Conservation (phyloP, 257 asterid genomes). For the Echium plantagineum region DNA sequence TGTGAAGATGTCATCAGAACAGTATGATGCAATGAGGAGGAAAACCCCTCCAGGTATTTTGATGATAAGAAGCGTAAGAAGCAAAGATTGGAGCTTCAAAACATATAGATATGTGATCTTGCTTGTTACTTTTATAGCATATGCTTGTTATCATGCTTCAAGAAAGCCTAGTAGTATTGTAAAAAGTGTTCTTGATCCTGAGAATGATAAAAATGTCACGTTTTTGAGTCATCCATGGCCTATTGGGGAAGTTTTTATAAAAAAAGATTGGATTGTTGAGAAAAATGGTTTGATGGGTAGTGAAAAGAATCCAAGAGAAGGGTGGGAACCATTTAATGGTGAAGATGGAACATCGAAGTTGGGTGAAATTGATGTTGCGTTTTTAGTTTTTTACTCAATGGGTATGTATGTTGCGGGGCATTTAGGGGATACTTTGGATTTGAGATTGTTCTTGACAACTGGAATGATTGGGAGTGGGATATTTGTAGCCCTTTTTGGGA, state of each 20-base stretch:
- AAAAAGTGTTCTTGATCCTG: conserved; percentile 76
- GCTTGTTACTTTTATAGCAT: conserved; percentile 65
- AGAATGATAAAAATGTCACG: conserved; percentile 6
- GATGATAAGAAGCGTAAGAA: conserved; percentile 45
- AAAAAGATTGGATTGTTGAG: conserved; percentile 11
- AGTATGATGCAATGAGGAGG: conserved; percentile 9
- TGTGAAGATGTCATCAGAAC: conserved; percentile 17
- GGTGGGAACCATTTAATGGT: conserved; percentile 76
- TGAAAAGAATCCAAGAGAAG: conserved; percentile 31
- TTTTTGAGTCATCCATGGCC: conserved; percentile 49
- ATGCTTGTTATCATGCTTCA: conserved; percentile 74
- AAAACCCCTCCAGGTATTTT: conserved; percentile 61
- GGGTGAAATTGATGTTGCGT: conserved; percentile 74
- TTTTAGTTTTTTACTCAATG: conserved; percentile 56
- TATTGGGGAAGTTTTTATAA: conserved; percentile 38
- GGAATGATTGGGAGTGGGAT: conserved; percentile 85
- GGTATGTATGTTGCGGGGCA: conserved; percentile 84
- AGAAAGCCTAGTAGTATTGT: conserved; percentile 84
- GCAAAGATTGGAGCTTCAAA: conserved; percentile 51
- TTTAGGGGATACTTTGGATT: conserved; percentile 66
- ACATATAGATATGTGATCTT: conserved; percentile 54
- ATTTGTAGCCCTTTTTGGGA: conserved; percentile 65
- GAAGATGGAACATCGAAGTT: conserved; percentile 55
- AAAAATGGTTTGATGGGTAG: conserved; percentile 24
- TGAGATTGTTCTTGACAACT: conserved; percentile 50